A percentile compares a stretch with the other conserved stretches of the same genome.
phyloP scores from a whole-genome alignment of 345 rosid species.

The Hibiscus trionum region DNA sequence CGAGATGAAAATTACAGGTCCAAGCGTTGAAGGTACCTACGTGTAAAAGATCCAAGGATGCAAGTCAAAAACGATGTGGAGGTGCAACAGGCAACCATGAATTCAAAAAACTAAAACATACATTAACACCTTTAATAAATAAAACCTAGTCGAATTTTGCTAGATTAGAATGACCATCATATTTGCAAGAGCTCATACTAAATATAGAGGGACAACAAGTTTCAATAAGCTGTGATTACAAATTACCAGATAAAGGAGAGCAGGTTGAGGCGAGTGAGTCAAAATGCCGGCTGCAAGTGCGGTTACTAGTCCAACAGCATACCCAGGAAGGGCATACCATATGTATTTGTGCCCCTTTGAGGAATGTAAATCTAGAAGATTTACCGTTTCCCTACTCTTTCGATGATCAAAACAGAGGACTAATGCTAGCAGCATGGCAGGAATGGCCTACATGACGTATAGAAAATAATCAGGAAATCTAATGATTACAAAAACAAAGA shows the following conservation, averaged over 20 bases:
- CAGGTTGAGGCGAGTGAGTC: conserved; percentile 86
- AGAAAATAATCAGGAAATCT: neutral
- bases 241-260: conserved; percentile 87
- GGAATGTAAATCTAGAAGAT: conserved; percentile 49
- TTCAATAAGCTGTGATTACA: neutral
- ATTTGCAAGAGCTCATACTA: too few species aligned
- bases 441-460: conserved; percentile 58
- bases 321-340: conserved; percentile 88
- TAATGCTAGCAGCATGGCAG: conserved; percentile 87
- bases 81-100: neutral
- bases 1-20: conserved; percentile 72
- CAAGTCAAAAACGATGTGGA: neutral
- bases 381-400: conserved; percentile 72
- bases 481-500: neutral
- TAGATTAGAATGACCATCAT: neutral
- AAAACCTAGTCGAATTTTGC: neutral
- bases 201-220: neutral
- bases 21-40: conserved; percentile 88
- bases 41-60: neutral
- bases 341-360: conserved; percentile 82
- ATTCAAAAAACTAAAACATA: neutral
- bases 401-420: conserved; percentile 84
- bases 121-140: neutral
- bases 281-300: conserved; percentile 84
- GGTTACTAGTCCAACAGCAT: conserved; percentile 65